phyloP scores from a whole-genome alignment of 2,329 filamentous ascomycete genomes.

The Pseudocercospora crystallina region DNA sequence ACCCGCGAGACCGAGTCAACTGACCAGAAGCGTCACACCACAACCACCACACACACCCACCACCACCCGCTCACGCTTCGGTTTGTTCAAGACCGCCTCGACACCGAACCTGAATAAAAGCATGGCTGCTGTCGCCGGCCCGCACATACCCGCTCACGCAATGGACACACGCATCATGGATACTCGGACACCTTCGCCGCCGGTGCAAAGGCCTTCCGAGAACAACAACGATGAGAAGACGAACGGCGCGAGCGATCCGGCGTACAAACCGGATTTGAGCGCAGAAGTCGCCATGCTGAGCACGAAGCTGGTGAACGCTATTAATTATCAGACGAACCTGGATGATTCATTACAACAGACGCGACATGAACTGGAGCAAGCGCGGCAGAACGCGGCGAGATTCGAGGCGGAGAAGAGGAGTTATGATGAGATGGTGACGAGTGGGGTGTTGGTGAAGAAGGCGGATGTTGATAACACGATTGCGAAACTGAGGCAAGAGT shows the following conservation, averaged over 20 bases:
- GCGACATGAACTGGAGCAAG: constrained; percentile 76
- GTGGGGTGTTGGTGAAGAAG: constrained; percentile 73
- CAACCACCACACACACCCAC: not conserved
- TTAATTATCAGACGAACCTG: constrained; percentile 90
- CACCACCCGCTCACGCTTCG: too few relatives aligned
- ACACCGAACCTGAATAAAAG: constrained; percentile 25
- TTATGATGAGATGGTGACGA: constrained; percentile 67
- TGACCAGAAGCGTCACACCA: constrained; percentile 7
- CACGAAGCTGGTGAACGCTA: constrained; percentile 94
- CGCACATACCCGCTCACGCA: constrained; percentile 12
- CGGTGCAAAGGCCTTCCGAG: constrained; percentile 15
- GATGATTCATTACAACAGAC: constrained; percentile 84
- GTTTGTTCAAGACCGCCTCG: constrained; percentile 18
- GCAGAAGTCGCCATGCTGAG: constrained; percentile 85
- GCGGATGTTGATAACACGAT: constrained; percentile 64
- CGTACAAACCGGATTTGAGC: constrained; percentile 59
- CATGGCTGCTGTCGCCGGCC: constrained; percentile 25
- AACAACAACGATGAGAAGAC: constrained; percentile 42
- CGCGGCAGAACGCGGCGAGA: constrained; percentile 64
- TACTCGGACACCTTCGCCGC: constrained; percentile 44
- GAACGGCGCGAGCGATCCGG: constrained; percentile 16
- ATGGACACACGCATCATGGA: constrained; percentile 37
- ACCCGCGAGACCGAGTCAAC: constrained; percentile 1
- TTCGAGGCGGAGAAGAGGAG: constrained; percentile 70
- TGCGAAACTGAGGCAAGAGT: constrained; percentile 40